phyloP scores from a whole-genome alignment of 2,329 filamentous ascomycete genomes.

The Pseudogymnoascus sp. region DNA sequence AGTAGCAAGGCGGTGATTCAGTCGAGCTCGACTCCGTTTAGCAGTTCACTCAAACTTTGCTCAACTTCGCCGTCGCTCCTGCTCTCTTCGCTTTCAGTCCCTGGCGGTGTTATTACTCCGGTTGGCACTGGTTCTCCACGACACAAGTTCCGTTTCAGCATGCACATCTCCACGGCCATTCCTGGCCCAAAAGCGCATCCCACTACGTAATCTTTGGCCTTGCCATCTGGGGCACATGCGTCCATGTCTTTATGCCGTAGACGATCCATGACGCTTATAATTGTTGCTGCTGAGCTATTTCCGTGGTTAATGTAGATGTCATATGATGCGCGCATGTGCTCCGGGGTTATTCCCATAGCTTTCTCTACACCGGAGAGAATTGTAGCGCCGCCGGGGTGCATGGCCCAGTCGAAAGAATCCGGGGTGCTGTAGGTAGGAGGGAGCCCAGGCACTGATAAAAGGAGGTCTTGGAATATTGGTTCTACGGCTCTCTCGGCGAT shows the following conservation, averaged over 20 bases:
- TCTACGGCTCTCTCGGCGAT: conserved; percentile 43
- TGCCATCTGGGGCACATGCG: conserved; percentile 40
- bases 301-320: conserved; percentile 60
- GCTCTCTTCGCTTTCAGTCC: conserved; percentile 23
- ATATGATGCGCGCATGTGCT: conserved; percentile 62
- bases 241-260: conserved; percentile 54
- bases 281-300: conserved; percentile 61
- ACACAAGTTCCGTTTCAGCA: conserved; percentile 40
- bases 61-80: conserved; percentile 22
- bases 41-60: conserved; percentile 21
- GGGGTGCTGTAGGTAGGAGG: conserved; percentile 38
- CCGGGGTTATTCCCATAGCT: conserved; percentile 46
- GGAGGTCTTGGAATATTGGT: conserved; percentile 46
- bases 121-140: conserved; percentile 16
- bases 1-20: conserved; percentile 11
- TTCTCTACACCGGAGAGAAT: conserved; percentile 57
- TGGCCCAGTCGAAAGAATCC: conserved; percentile 61
- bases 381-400: conserved; percentile 61
- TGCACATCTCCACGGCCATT: conserved; percentile 59
- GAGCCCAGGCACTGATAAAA: conserved; percentile 38
- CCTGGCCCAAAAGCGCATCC: conserved; percentile 64
- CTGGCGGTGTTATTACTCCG: conserved; percentile 25
- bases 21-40: conserved; percentile 27
- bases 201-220: conserved; percentile 49
- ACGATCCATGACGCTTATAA: conserved; percentile 58